These are phyloP conservation scores for Gossypium stocksii DNA, from an alignment of 345 rosid genomes.

Conservation along the genomic window DNA sequence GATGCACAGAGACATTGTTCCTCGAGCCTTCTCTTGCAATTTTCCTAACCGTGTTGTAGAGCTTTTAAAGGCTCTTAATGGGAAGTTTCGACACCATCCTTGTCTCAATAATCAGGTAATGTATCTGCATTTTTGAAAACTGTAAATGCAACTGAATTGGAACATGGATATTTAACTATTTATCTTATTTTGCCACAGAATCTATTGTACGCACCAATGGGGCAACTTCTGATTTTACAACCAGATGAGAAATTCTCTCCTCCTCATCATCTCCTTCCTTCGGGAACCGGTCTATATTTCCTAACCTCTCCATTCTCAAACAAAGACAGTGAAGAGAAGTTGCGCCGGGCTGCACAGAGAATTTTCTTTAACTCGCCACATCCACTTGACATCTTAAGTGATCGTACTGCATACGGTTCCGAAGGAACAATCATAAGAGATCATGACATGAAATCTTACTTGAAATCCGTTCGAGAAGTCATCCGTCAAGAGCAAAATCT, in stretches of 20 bases:
- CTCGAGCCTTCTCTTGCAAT: constrained; percentile 91
- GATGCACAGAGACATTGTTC: constrained; percentile 94
- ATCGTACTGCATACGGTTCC: constrained; percentile 77
- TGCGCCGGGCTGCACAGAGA: constrained; percentile 57
- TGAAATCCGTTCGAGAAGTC: constrained; percentile 56
- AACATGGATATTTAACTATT: background rate
- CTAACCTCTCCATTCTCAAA: constrained; percentile 45
- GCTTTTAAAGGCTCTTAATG: constrained; percentile 81
- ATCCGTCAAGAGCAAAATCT: constrained; percentile 63
- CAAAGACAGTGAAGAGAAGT: constrained; percentile 41
- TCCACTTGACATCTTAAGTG: constrained; percentile 88
- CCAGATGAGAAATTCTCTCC: constrained; percentile 90
- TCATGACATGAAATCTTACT: constrained; percentile 88
- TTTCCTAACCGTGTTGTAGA: constrained; percentile 74
- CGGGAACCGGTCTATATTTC: constrained; percentile 80
- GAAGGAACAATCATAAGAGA: constrained; percentile 85
- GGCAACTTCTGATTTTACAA: constrained; percentile 84
- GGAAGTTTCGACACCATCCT: constrained; percentile 77
- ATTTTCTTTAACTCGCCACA: constrained; percentile 89
- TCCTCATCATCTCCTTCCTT: constrained; percentile 80
- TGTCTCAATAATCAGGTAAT: constrained; percentile 79
- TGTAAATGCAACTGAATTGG: background rate
- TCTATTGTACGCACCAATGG: constrained; percentile 80
- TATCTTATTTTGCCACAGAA: constrained; percentile 43
- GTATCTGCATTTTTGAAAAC: constrained; percentile 1